phyloP scores from a whole-genome alignment of 192 early-diverging fungal genomes.

The Fimicolochytrium jonesii region DNA sequence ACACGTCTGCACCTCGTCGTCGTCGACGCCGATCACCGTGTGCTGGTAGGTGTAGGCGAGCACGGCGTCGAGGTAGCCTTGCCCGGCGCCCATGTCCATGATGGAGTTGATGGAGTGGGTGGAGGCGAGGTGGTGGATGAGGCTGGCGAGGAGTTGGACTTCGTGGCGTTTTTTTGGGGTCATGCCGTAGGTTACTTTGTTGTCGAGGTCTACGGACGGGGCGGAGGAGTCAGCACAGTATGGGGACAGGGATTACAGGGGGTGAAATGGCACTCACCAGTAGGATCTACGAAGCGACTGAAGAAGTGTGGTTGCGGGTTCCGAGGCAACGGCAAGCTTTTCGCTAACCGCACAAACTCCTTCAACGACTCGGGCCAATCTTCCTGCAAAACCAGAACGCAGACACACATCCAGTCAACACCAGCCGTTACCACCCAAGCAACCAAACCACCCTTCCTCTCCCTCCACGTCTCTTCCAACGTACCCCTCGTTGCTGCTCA shows the following conservation, averaged over 20 bases:
- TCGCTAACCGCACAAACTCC: conserved; percentile 12
- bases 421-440: too few species aligned
- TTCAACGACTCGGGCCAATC: conserved; percentile 20
- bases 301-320: neutral
- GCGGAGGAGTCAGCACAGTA: neutral
- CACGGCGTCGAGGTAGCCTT: conserved; percentile 67
- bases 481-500: too few species aligned
- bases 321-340: conserved; percentile 12
- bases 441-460: too few species aligned
- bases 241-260: too few species aligned
- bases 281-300: too few species aligned
- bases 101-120: conserved; percentile 40
- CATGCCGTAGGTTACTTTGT: conserved; percentile 66
- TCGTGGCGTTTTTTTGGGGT: conserved; percentile 70
- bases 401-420: too few species aligned
- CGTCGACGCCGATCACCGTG: conserved; percentile 66
- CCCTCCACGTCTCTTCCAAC: too few species aligned
- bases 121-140: conserved; percentile 54
- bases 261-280: too few species aligned
- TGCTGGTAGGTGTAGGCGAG: conserved; percentile 63
- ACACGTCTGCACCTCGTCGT: conserved; percentile 64
- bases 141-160: conserved; percentile 52
- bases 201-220: conserved; percentile 28
- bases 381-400: neutral
- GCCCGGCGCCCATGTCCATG: conserved; percentile 74